Percentiles rank a stretch among this genome's conserved stretches.
These are phyloP conservation scores for Brassica incana DNA, from an alignment of 345 rosid species.

Conservation along the genomic window DNA sequence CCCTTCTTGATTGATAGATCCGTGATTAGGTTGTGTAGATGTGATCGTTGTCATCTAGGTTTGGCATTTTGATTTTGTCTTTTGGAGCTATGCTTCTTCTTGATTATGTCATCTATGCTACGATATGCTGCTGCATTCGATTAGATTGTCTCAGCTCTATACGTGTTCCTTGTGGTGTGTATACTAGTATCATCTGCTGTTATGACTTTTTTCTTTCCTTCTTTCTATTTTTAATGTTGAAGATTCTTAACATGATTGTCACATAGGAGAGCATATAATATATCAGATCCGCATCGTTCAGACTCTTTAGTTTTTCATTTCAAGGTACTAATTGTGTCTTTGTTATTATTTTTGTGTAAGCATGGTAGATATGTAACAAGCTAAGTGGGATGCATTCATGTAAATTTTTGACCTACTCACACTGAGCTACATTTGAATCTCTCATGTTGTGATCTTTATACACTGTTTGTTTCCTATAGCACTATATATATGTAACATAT, in stretches of 20 bases:
- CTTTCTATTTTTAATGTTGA: neutral
- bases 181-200: neutral
- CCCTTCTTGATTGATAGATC: slow-evolving; percentile 3
- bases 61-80: too few species aligned
- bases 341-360: neutral
- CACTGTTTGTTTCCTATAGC: neutral
- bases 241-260: neutral
- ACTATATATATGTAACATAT: neutral
- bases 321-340: neutral
- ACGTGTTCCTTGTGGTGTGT: neutral
- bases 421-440: neutral
- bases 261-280: neutral
- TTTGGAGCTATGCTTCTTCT: neutral
- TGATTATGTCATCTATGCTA: neutral
- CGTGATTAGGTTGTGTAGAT: neutral
- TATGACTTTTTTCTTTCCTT: neutral
- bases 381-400: neutral
- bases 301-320: neutral
- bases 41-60: neutral
- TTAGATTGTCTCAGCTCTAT: neutral
- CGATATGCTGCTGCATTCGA: neutral
- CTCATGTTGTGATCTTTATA: neutral
- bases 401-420: neutral
- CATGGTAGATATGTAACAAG: neutral
- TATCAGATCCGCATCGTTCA: neutral